phyloP scores from a whole-genome alignment of 192 early-diverging fungal genomes.

The Lunasporangiospora selenospora region DNA sequence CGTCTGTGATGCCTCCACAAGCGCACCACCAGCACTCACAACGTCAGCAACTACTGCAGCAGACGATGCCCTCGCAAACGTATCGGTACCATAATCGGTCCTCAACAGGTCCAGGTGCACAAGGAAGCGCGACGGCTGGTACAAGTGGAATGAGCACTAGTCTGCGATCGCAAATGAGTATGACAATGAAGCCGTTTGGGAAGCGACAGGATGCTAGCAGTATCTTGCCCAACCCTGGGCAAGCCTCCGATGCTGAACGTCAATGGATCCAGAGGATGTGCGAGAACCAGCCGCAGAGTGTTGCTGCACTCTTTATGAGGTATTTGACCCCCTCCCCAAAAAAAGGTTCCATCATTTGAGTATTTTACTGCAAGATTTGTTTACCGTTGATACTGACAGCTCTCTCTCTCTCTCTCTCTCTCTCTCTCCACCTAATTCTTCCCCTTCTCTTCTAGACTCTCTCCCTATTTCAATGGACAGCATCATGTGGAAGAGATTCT shows the following conservation, averaged over 20 bases:
- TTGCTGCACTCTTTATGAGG: conserved; percentile 63
- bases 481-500: conserved; percentile 83
- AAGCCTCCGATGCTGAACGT: conserved; percentile 54
- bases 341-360: not conserved
- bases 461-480: conserved; percentile 79
- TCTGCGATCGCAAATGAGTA: conserved; percentile 27
- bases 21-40: conserved; percentile 28
- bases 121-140: conserved; percentile 2
- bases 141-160: conserved; percentile 26
- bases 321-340: conserved; percentile 1
- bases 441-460: conserved; percentile 52
- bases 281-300: conserved; percentile 59
- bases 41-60: conserved; percentile 19
- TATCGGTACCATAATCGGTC: conserved; percentile 47
- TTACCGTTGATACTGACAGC: too few species aligned
- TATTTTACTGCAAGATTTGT: conserved; percentile 1
- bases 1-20: conserved; percentile 15
- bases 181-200: conserved; percentile 14
- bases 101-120: conserved; percentile 15
- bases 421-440: not conserved
- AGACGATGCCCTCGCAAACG: conserved; percentile 29
- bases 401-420: not conserved
- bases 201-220: conserved; percentile 41
- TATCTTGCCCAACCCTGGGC: conserved; percentile 52
- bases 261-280: conserved; percentile 60